These are phyloP conservation scores for Brassica rapa DNA, from an alignment of 345 rosid genomes.

Conservation along the genomic window DNA sequence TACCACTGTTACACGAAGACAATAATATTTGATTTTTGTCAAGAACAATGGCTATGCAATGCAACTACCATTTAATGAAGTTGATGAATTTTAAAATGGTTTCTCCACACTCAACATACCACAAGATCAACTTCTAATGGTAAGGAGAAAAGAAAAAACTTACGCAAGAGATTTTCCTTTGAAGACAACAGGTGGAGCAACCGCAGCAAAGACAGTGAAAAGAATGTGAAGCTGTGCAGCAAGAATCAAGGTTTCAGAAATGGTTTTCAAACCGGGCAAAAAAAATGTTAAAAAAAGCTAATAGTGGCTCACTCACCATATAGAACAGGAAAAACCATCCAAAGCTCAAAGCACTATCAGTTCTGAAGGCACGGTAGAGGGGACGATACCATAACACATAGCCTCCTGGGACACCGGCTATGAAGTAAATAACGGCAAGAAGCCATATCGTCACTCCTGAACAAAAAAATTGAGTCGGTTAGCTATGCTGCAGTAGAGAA, in stretches of 20 bases:
- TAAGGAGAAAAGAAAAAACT: slow-evolving; percentile 27
- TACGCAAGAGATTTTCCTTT: slow-evolving; percentile 97
- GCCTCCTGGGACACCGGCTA: slow-evolving; percentile 91
- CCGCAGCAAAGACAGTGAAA: slow-evolving; percentile 79
- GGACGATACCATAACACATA: slow-evolving; percentile 97
- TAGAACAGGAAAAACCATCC: slow-evolving; percentile 91
- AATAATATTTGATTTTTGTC: background rate
- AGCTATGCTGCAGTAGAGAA: background rate
- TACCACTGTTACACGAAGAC: slow-evolving; percentile 59
- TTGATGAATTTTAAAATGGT: background rate
- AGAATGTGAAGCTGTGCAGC: slow-evolving; percentile 77
- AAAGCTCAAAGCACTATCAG: slow-evolving; percentile 83
- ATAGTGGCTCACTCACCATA: slow-evolving; percentile 40
- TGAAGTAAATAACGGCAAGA: slow-evolving; percentile 88
- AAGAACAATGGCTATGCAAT: slow-evolving; percentile 1
- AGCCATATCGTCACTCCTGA: slow-evolving; percentile 92
- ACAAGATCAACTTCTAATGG: background rate
- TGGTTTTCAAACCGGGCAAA: background rate
- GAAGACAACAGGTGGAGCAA: slow-evolving; percentile 94
- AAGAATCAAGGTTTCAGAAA: background rate
- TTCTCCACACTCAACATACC: background rate
- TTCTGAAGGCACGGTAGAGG: slow-evolving; percentile 91
- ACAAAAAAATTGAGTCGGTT: slow-evolving; percentile 1
- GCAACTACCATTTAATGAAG: background rate
- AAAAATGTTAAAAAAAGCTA: background rate